Evolutionary conservation across 139 green algal genomes (phyloP).

Genomic region (Edaphochlamys debaryana): DNA sequence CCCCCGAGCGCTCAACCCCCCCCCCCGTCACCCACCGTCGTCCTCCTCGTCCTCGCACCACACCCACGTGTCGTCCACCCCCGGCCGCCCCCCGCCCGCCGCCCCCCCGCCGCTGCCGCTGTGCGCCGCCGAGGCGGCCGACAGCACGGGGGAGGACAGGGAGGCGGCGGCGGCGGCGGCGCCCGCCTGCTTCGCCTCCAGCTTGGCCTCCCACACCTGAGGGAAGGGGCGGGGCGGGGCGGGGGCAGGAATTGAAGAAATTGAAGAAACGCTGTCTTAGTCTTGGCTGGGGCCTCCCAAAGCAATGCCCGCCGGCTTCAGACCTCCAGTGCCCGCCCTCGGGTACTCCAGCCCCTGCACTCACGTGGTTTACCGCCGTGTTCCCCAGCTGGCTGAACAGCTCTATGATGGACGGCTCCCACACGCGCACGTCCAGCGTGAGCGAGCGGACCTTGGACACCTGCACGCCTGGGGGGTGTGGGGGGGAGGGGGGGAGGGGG

Average conservation of each 20-base stretch:
- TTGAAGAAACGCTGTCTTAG: too few species aligned
- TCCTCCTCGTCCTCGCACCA: slow-evolving; percentile 52
- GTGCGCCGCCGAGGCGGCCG: too few species aligned
- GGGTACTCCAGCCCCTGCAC: too few species aligned
- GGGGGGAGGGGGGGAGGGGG: not conserved
- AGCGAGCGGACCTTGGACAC: slow-evolving; percentile 81
- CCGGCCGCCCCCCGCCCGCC: too few species aligned
- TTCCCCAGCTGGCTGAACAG: slow-evolving; percentile 46
- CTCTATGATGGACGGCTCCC: slow-evolving; percentile 31
- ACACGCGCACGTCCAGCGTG: slow-evolving; percentile 80
- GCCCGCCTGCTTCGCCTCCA: slow-evolving; percentile 1
- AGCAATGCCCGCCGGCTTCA: too few species aligned
- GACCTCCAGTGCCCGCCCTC: too few species aligned
- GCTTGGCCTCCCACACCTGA: slow-evolving; percentile 57
- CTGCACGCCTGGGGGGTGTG: slow-evolving; percentile 65
- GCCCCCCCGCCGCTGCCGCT: not conserved
- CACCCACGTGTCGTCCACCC: slow-evolving; percentile 48
- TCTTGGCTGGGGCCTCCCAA: too few species aligned
- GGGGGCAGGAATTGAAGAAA: too few species aligned
- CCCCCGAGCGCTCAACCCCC: too few species aligned
- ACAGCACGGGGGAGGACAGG: too few species aligned
- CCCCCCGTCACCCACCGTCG: slow-evolving; percentile 25
- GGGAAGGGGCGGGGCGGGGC: too few species aligned
- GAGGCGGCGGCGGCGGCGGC: not conserved
- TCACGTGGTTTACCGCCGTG: slow-evolving; percentile 36